Evolutionary conservation across 768 basidiomycete species (phyloP).

Genomic region (Agaricus blazei): DNA sequence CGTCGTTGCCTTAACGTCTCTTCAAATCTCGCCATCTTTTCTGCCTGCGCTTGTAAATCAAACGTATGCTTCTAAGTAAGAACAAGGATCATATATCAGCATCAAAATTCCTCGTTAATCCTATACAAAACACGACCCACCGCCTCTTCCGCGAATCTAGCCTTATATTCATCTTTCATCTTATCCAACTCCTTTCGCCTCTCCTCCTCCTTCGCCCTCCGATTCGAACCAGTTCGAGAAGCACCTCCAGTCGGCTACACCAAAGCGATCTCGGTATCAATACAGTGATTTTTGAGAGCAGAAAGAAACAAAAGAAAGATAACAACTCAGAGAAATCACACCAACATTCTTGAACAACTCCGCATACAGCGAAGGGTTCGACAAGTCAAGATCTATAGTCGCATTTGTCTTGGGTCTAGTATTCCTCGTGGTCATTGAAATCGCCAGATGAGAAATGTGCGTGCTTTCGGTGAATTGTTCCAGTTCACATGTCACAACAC

Average conservation of each 20-base stretch:
- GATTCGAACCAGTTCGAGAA: conserved; percentile 31
- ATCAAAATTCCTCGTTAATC: neutral
- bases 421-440: conserved; percentile 23
- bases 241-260: conserved; percentile 37
- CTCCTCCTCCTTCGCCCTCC: conserved; percentile 59
- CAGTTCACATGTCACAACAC: no score
- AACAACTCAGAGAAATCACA: neutral
- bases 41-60: conserved; percentile 53
- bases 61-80: conserved; percentile 37
- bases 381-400: conserved; percentile 57
- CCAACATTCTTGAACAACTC: conserved; percentile 56
- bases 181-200: conserved; percentile 60
- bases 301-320: no score
- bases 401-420: conserved; percentile 21
- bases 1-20: conserved; percentile 43
- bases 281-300: no score
- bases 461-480: no score
- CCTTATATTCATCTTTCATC: conserved; percentile 66
- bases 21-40: conserved; percentile 62
- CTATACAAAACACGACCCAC: conserved; percentile 28
- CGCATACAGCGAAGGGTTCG: conserved; percentile 57
- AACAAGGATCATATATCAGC: neutral
- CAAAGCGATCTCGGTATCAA: no score
- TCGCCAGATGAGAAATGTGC: conserved; percentile 10
- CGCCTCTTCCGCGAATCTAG: conserved; percentile 49